Evolutionary conservation across 495 filamentous ascomycete species (phyloP).

Genomic region (Podospora pseudopauciseta): DNA sequence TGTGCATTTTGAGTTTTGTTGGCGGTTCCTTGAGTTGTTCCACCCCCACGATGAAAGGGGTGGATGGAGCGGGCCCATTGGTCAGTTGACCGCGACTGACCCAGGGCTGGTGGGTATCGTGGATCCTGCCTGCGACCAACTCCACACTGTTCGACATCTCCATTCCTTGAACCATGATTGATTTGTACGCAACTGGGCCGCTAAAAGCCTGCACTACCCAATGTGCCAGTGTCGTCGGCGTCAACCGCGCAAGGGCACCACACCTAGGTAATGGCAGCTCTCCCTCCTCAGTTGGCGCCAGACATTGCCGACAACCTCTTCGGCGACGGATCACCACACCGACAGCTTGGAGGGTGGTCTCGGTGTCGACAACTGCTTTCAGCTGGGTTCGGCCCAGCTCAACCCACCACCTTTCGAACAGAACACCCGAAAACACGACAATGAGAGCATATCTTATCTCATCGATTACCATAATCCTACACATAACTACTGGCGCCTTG

Average conservation of each 20-base stretch:
- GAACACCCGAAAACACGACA: too few species aligned
- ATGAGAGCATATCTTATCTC: too few species aligned
- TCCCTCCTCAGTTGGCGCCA: too few species aligned
- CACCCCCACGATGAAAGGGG: slow-evolving; percentile 7
- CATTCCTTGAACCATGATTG: background rate
- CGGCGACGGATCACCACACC: background rate
- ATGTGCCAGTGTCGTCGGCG: background rate
- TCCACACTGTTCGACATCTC: background rate
- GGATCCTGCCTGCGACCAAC: background rate
- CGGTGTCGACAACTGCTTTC: background rate
- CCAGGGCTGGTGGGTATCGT: background rate
- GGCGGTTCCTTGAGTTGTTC: background rate
- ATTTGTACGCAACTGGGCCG: too few species aligned
- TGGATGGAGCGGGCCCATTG: slow-evolving; percentile 19
- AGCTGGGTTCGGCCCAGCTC: background rate
- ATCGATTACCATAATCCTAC: too few species aligned
- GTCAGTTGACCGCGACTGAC: slow-evolving; percentile 16
- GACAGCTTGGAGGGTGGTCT: background rate
- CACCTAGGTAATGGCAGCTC: background rate
- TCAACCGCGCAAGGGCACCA: background rate
- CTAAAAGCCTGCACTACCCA: background rate
- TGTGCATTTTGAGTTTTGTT: background rate
- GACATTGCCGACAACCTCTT: background rate
- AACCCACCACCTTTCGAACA: background rate
- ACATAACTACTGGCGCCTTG: slow-evolving; percentile 15